Percentiles rank a stretch among this genome's conserved stretches.
phyloP scores from a whole-genome alignment of 164 flowering plant species.

The Aristolochia contorta region DNA sequence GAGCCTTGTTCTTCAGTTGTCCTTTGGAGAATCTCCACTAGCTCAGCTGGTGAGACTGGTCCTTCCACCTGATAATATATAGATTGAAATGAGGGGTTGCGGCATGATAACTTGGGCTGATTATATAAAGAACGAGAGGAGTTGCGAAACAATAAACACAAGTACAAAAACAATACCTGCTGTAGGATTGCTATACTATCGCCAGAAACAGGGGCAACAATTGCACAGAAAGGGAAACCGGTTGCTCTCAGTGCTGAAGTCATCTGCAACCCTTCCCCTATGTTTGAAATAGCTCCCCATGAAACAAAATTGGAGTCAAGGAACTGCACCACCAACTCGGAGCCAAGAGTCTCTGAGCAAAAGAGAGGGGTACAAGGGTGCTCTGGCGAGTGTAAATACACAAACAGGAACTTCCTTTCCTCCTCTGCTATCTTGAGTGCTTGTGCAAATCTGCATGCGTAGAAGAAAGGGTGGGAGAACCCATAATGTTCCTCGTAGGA shows the following conservation, averaged over 20 bases:
- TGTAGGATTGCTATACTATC: conserved; percentile 43
- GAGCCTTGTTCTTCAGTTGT: conserved; percentile 57
- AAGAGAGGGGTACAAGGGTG: conserved; percentile 55
- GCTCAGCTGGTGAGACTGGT: conserved; percentile 53
- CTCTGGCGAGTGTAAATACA: conserved; percentile 62
- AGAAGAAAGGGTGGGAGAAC: conserved; percentile 48
- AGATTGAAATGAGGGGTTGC: background rate
- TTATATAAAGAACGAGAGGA: background rate
- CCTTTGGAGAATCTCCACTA: conserved; percentile 60
- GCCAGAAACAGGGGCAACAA: conserved; percentile 44
- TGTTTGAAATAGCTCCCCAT: conserved; percentile 51
- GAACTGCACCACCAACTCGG: conserved; percentile 56
- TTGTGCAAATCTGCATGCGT: conserved; percentile 41
- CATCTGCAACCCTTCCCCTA: conserved; percentile 59
- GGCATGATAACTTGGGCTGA: background rate
- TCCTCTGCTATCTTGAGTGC: conserved; percentile 47
- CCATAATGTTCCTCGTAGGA: conserved; percentile 56
- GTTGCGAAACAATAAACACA: no score
- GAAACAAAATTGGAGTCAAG: conserved; percentile 65
- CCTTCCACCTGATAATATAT: conserved; percentile 48
- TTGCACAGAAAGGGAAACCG: conserved; percentile 57
- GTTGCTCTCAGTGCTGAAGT: conserved; percentile 25
- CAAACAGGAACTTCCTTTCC: conserved; percentile 50
- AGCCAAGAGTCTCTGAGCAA: conserved; percentile 48
- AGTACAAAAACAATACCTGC: conserved; percentile 31